Evolutionary conservation across 2,329 filamentous ascomycete species (phyloP).

Genomic region (Beauveria caledonica): DNA sequence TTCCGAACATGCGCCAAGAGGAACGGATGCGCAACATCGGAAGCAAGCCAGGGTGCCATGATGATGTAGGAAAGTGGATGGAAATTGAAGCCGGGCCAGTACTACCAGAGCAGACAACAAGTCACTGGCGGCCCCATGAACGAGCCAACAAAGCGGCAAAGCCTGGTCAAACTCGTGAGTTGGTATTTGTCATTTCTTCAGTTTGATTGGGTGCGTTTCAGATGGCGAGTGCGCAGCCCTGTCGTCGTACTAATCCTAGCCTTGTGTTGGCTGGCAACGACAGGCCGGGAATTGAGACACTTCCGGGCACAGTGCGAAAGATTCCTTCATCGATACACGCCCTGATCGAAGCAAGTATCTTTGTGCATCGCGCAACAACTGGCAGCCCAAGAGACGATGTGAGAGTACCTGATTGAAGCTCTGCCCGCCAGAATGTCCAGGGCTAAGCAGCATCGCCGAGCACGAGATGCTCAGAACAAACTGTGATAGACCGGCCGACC

Average conservation of each 20-base stretch:
- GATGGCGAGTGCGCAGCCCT: background rate
- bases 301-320: background rate
- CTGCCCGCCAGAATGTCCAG: constrained; percentile 40
- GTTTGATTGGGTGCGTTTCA: background rate
- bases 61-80: constrained; percentile 35
- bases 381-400: background rate
- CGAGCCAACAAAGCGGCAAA: constrained; percentile 34
- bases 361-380: background rate
- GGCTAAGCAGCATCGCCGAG: constrained; percentile 35
- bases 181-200: too few relatives aligned
- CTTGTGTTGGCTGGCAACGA: background rate
- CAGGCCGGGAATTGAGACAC: background rate
- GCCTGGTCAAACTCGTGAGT: constrained; percentile 23
- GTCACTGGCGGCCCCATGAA: constrained; percentile 31
- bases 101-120: constrained; percentile 37
- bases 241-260: background rate
- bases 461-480: constrained; percentile 31
- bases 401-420: constrained; percentile 14
- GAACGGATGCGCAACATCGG: constrained; percentile 38
- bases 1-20: constrained; percentile 31
- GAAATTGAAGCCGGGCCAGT: constrained; percentile 40
- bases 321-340: background rate
- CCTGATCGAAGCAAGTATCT: background rate
- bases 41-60: constrained; percentile 29
- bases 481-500: constrained; percentile 38